Percentiles rank a stretch among this genome's conserved stretches.
Evolutionary conservation across 345 rosid species (phyloP).

Genomic region (Arabis hirsuta): DNA sequence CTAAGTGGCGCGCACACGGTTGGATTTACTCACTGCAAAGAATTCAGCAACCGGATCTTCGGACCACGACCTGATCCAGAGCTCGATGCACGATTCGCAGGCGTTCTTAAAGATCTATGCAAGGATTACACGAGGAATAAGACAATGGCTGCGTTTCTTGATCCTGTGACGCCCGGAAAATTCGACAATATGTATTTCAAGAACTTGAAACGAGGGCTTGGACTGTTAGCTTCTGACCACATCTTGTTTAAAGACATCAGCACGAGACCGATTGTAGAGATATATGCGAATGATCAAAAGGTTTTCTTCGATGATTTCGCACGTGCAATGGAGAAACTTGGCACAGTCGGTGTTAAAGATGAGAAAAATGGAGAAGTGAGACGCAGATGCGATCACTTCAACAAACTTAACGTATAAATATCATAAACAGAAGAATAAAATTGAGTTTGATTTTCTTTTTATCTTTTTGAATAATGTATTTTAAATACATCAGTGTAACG

Average conservation of each 20-base stretch:
- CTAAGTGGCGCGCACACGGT: conserved; percentile 60
- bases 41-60: conserved; percentile 47
- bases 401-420: conserved; percentile 27
- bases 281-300: conserved; percentile 48
- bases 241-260: conserved; percentile 43
- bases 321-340: conserved; percentile 55
- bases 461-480: too few species aligned
- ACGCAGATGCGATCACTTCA: conserved; percentile 55
- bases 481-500: too few species aligned
- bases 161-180: conserved; percentile 56
- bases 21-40: conserved; percentile 60
- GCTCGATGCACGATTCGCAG: conserved; percentile 44
- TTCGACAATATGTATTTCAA: conserved; percentile 58
- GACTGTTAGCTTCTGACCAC: conserved; percentile 46
- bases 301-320: conserved; percentile 54
- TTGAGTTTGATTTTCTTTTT: too few species aligned
- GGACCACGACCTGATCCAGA: conserved; percentile 48
- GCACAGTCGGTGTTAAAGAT: conserved; percentile 45
- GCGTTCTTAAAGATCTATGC: conserved; percentile 45
- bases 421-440: conserved; percentile 1
- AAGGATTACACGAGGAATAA: conserved; percentile 25
- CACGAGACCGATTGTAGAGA: conserved; percentile 47
- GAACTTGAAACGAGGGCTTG: conserved; percentile 54
- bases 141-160: conserved; percentile 56
- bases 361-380: conserved; percentile 58